A percentile compares a stretch with the other conserved stretches of the same genome.
These are phyloP conservation scores for Aurifilum marmelostoma DNA, from an alignment of 2,329 filamentous ascomycete species.

Conservation along the genomic window DNA sequence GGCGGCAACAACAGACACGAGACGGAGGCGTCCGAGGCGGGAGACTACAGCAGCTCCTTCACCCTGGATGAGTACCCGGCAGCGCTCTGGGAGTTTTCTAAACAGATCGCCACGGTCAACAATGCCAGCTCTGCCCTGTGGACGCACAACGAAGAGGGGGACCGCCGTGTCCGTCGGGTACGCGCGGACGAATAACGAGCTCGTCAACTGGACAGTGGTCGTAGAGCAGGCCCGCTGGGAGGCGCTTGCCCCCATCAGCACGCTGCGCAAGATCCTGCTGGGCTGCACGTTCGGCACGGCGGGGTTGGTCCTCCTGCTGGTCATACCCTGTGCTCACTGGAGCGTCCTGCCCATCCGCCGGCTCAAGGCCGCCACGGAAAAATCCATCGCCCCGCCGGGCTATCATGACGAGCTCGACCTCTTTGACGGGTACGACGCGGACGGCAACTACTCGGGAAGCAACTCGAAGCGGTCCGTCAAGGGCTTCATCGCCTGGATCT, in stretches of 20 bases:
- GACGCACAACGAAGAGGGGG: conserved; percentile 72
- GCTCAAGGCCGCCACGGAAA: conserved; percentile 74
- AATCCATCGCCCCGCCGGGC: conserved; percentile 69
- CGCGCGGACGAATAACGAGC: conserved; percentile 65
- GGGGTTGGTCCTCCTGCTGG: conserved; percentile 70
- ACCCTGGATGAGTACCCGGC: conserved; percentile 64
- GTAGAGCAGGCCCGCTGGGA: conserved; percentile 77
- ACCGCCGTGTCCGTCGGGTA: conserved; percentile 78
- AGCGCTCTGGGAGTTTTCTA: conserved; percentile 62
- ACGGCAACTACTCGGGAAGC: conserved; percentile 47
- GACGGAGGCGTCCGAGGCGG: conserved; percentile 45
- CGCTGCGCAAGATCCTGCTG: conserved; percentile 77
- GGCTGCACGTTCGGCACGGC: conserved; percentile 84
- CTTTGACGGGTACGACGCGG: conserved; percentile 51
- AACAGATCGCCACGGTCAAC: conserved; percentile 55
- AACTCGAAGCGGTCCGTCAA: conserved; percentile 50
- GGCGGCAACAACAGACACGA: conserved; percentile 53
- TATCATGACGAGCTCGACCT: conserved; percentile 53
- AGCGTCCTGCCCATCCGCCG: conserved; percentile 79
- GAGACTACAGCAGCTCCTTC: conserved; percentile 56
- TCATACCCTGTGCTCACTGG: conserved; percentile 79
- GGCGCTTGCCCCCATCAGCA: conserved; percentile 74
- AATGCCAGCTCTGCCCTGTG: conserved; percentile 71
- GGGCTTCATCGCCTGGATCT: conserved; percentile 44
- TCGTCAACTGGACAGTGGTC: conserved; percentile 82